Evolutionary conservation across 106 monocot genomes (phyloP), one percentile per base, ranked within the genome.

Genomic region (Iris macrosiphon): DNA sequence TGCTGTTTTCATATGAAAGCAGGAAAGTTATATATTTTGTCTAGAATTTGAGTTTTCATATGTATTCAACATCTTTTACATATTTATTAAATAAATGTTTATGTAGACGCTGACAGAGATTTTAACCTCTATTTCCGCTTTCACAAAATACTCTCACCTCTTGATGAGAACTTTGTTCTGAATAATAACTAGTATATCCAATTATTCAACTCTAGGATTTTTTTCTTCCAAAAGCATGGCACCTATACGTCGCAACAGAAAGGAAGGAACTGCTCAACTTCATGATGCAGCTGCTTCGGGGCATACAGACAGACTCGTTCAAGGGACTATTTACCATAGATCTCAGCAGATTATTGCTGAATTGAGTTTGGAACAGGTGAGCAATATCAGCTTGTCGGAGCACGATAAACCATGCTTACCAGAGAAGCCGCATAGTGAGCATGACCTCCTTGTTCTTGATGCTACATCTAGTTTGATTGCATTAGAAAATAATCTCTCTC

Each of bases 111-210:
- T 33, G 32, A 33, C 17, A 12, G 18, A 11, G 19, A 53, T 24
- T 1, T 32, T n/a, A n/a, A 10, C 32, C 2, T 19, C 0, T 33
- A 7, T 10, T 53, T 24, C 52, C 19, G 0, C 52, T 53, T 20
- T 53, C 10, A 0, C 7, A 19, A 18, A 32, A 24, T 53, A 53
- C 17, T 53, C 32, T 9, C 33, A 17, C 52, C 52, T 20, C 19
- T 53, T 12, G 15, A 1, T 7, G 8, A 19, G n/a, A 17, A 33
- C 19, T 53, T 17, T 47, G 8, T 47, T 33, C 32, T 53, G 31
- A 53, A 31, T 53, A 29, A 24, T 33, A 53, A 10, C 13, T 53
- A n/a, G n/a, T n/a, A n/a, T n/a, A n/a, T n/a, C n/a, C n/a, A n/a
- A n/a, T n/a, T n/a, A n/a, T n/a, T n/a, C n/a, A n/a, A n/a, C n/a